phyloP scores from a whole-genome alignment of 108 stramenopile species.

The Skeletonema tropicum region DNA sequence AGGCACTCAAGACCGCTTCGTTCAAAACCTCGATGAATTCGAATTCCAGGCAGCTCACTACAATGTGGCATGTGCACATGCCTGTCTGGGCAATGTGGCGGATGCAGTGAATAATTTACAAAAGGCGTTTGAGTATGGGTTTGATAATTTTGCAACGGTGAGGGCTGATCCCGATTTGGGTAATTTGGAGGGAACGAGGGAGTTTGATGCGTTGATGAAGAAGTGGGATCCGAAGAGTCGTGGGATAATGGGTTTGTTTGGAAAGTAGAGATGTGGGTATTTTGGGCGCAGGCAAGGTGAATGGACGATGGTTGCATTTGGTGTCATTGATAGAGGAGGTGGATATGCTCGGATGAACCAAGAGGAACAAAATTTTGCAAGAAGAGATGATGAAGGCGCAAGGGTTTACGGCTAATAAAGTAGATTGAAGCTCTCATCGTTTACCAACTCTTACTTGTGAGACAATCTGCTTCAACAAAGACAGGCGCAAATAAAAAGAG shows the following conservation, averaged over 20 bases:
- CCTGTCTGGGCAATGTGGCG: constrained; percentile 61
- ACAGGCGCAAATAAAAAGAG: too few species aligned
- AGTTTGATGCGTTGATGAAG: constrained; percentile 50
- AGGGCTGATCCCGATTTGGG: constrained; percentile 78
- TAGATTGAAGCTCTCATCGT: too few species aligned
- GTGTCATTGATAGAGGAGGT: too few species aligned
- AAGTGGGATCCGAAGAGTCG: constrained; percentile 4
- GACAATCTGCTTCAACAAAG: too few species aligned
- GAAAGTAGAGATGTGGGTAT: constrained; percentile 26
- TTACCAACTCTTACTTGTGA: too few species aligned
- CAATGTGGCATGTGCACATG: constrained; percentile 83
- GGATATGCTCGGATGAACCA: too few species aligned
- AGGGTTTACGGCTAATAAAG: too few species aligned
- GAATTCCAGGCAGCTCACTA: constrained; percentile 87
- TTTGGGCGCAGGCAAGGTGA: too few species aligned
- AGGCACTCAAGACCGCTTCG: constrained; percentile 55
- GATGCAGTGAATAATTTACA: constrained; percentile 66
- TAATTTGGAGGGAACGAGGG: constrained; percentile 42
- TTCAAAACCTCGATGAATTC: constrained; percentile 74
- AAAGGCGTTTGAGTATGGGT: constrained; percentile 76
- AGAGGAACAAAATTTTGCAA: too few species aligned
- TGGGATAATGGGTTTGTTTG: constrained; percentile 37
- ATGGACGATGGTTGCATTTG: too few species aligned
- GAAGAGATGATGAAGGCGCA: too few species aligned
- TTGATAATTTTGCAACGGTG: constrained; percentile 79